Evolutionary conservation across 345 rosid species (phyloP).

Genomic region (Salix exigua): DNA sequence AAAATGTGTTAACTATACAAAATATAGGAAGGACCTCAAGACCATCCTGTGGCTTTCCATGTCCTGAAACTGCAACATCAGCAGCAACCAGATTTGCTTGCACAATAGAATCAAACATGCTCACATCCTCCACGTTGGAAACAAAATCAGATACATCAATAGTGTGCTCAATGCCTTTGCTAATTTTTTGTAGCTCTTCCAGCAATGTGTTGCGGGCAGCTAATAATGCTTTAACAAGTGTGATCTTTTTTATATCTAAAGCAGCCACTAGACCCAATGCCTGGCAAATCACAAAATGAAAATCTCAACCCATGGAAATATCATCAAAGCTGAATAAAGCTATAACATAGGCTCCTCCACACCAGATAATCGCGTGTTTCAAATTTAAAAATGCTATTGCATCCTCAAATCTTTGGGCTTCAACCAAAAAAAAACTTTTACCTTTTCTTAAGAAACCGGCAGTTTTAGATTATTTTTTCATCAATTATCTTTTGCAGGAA

Average conservation of each 20-base stretch:
- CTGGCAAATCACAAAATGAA: constrained; percentile 41
- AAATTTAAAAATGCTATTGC: background rate
- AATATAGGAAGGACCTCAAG: constrained; percentile 72
- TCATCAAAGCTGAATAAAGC: constrained; percentile 5
- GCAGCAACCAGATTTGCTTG: constrained; percentile 32
- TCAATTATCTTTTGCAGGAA: background rate
- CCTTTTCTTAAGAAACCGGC: background rate
- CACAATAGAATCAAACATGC: constrained; percentile 35
- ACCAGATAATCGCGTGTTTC: background rate
- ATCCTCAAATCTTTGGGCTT: background rate
- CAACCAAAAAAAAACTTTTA: background rate
- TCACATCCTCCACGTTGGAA: constrained; percentile 45
- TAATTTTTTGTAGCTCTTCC: constrained; percentile 58
- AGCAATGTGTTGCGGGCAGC: constrained; percentile 59
- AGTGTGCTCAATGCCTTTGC: constrained; percentile 49
- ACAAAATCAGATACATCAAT: constrained; percentile 54
- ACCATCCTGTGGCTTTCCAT: constrained; percentile 60
- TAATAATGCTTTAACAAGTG: constrained; percentile 64
- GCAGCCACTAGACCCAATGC: constrained; percentile 43
- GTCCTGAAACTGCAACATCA: constrained; percentile 44
- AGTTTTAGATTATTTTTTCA: background rate
- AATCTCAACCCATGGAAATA: constrained; percentile 14
- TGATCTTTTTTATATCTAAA: constrained; percentile 39
- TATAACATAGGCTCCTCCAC: background rate
- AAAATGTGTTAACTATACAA: constrained; percentile 9